Conservation (phyloP, 352 stramenopile species). For the Phytophthora megakarya region DNA sequence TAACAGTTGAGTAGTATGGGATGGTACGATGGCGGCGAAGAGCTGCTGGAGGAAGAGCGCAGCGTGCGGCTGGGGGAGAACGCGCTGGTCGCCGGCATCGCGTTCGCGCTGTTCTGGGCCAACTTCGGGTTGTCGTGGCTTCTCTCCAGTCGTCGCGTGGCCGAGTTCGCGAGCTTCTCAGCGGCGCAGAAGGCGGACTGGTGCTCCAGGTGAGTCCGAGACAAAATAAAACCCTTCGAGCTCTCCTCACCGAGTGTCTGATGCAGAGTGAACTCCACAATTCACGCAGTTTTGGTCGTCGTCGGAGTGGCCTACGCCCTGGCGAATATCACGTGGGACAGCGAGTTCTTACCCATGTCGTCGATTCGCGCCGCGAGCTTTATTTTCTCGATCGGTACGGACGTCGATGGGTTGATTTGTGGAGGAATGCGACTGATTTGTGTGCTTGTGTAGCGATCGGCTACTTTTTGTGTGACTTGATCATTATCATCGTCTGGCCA, state of each 20-base stretch:
- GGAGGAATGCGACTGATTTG: slow-evolving; percentile 1
- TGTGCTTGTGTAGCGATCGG: slow-evolving; percentile 59
- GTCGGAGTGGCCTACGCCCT: slow-evolving; percentile 71
- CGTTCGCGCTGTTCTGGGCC: slow-evolving; percentile 74
- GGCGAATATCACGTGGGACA: slow-evolving; percentile 62
- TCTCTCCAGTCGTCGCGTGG: slow-evolving; percentile 54
- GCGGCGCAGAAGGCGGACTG: slow-evolving; percentile 78
- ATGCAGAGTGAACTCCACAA: slow-evolving; percentile 77
- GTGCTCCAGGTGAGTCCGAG: slow-evolving; percentile 67
- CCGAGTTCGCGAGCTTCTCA: slow-evolving; percentile 68
- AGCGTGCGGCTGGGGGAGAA: slow-evolving; percentile 70
- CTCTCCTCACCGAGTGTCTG: neutral
- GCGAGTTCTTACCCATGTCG: slow-evolving; percentile 70
- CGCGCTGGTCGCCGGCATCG: slow-evolving; percentile 52
- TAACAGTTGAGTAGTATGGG: slow-evolving; percentile 27
- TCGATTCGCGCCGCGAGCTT: slow-evolving; percentile 77
- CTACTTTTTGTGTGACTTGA: slow-evolving; percentile 82
- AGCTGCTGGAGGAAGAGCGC: slow-evolving; percentile 64
- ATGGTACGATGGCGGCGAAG: slow-evolving; percentile 40
- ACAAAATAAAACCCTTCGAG: neutral
- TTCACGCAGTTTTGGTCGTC: slow-evolving; percentile 71
- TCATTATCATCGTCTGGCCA: slow-evolving; percentile 80
- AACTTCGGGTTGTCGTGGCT: slow-evolving; percentile 70
- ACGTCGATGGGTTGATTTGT: neutral
- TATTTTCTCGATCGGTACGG: slow-evolving; percentile 81